Evolutionary conservation across 176 grass and related monocot genomes (phyloP).

Genomic region (Oryza meyeriana): DNA sequence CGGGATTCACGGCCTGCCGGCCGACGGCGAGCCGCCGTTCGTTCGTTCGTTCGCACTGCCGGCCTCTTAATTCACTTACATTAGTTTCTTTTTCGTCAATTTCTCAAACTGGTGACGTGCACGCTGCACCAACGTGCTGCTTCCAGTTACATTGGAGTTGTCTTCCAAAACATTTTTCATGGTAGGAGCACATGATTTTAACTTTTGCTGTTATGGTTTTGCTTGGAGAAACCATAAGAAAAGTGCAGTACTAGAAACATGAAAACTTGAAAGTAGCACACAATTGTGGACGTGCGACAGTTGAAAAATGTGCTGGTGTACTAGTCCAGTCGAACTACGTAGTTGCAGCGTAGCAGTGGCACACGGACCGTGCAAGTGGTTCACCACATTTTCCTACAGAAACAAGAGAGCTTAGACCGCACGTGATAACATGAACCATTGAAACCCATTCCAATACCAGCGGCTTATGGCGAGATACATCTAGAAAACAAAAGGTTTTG

Average conservation of each 20-base stretch:
- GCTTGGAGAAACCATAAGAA: background rate
- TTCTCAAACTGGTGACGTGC: background rate
- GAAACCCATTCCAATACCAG: background rate
- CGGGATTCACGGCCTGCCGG: background rate
- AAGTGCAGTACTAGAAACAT: background rate
- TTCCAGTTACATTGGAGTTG: background rate
- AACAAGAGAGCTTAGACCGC: background rate
- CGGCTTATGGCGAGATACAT: background rate
- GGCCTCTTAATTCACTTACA: background rate
- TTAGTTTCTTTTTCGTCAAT: background rate
- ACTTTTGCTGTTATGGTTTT: background rate
- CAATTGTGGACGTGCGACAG: background rate
- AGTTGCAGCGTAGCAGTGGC: background rate
- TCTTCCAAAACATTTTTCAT: background rate
- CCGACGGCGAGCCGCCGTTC: background rate
- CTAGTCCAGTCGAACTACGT: background rate
- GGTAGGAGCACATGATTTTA: background rate
- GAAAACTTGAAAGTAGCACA: background rate
- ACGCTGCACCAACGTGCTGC: background rate
- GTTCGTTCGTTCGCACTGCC: background rate
- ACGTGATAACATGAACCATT: background rate
- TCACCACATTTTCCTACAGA: background rate
- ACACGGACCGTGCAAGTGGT: background rate
- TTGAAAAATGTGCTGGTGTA: background rate
- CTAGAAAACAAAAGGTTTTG: background rate